Evolutionary conservation across 495 filamentous ascomycete species (phyloP).

Genomic region (Annulohypoxylon nitens): DNA sequence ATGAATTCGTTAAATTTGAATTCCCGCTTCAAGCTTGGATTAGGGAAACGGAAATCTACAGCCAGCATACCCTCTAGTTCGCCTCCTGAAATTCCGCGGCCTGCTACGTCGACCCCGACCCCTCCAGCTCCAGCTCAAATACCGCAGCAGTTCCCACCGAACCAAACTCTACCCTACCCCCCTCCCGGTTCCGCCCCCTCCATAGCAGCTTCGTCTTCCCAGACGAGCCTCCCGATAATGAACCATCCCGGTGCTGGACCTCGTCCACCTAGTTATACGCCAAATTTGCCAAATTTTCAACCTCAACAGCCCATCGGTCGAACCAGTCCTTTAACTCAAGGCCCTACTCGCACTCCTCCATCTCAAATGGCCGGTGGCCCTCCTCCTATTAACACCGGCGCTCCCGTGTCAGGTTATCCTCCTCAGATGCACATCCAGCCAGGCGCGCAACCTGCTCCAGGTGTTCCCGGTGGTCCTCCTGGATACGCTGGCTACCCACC

Average conservation of each 20-base stretch:
- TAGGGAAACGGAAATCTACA: conserved; percentile 68
- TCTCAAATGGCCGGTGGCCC: conserved; percentile 77
- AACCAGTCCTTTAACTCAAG: conserved; percentile 63
- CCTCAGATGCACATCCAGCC: conserved; percentile 66
- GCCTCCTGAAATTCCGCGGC: conserved; percentile 52
- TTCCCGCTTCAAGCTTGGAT: conserved; percentile 71
- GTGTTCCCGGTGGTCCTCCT: conserved; percentile 63
- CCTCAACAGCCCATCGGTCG: conserved; percentile 64
- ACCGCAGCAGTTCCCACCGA: conserved; percentile 53
- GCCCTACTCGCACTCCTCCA: conserved; percentile 63
- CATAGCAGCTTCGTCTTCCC: conserved; percentile 61
- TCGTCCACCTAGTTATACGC: conserved; percentile 81
- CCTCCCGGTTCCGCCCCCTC: conserved; percentile 58
- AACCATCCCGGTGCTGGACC: conserved; percentile 68
- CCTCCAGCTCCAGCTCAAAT: conserved; percentile 65
- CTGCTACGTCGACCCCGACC: conserved; percentile 57
- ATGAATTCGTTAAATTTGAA: conserved; percentile 76
- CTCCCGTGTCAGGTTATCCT: conserved; percentile 65
- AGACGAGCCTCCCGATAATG: conserved; percentile 66
- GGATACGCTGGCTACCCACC: conserved; percentile 59
- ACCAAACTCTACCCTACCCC: conserved; percentile 52
- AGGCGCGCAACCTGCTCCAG: conserved; percentile 63
- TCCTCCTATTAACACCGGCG: conserved; percentile 77
- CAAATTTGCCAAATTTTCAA: conserved; percentile 62
- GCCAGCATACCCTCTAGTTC: conserved; percentile 58